A percentile compares a stretch with the other conserved stretches of the same genome.
Conservation (phyloP, 805 yeast species). For the Suhomyces kilbournensis region DNA sequence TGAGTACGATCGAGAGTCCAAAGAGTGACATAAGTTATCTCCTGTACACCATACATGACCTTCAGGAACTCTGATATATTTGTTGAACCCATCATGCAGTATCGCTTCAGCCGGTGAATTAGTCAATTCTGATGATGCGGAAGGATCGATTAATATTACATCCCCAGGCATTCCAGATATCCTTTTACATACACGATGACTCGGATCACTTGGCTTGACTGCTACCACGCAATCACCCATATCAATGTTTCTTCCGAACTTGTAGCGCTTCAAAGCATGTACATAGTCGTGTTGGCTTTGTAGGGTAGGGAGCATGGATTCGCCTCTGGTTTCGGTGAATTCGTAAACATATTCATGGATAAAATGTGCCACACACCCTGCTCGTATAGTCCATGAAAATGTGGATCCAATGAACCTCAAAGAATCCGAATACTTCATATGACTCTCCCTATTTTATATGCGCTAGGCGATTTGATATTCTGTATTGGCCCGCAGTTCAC, state of each 20-base stretch:
- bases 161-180: slow-evolving; percentile 98
- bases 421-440: slow-evolving; percentile 10
- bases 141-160: slow-evolving; percentile 75
- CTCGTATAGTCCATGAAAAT: slow-evolving; percentile 51
- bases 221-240: slow-evolving; percentile 91
- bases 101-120: slow-evolving; percentile 24
- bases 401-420: slow-evolving; percentile 30
- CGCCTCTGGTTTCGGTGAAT: slow-evolving; percentile 82
- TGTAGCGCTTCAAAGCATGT: slow-evolving; percentile 63
- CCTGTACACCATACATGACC: slow-evolving; percentile 99
- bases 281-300: slow-evolving; percentile 74
- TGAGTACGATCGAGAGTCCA: slow-evolving; percentile 87
- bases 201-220: slow-evolving; percentile 84
- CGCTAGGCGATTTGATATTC: neutral
- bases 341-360: slow-evolving; percentile 66
- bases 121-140: slow-evolving; percentile 47
- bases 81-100: slow-evolving; percentile 43
- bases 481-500: neutral
- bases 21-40: slow-evolving; percentile 80
- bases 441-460: neutral
- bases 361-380: slow-evolving; percentile 66
- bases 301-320: slow-evolving; percentile 92
- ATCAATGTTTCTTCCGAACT: slow-evolving; percentile 60
- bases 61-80: slow-evolving; percentile 75
- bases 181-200: slow-evolving; percentile 84